Percentiles rank a stretch among this genome's conserved stretches.
These are phyloP conservation scores for Simplicillium aogashimaense DNA, from an alignment of 2,329 filamentous ascomycete species.

Conservation along the genomic window DNA sequence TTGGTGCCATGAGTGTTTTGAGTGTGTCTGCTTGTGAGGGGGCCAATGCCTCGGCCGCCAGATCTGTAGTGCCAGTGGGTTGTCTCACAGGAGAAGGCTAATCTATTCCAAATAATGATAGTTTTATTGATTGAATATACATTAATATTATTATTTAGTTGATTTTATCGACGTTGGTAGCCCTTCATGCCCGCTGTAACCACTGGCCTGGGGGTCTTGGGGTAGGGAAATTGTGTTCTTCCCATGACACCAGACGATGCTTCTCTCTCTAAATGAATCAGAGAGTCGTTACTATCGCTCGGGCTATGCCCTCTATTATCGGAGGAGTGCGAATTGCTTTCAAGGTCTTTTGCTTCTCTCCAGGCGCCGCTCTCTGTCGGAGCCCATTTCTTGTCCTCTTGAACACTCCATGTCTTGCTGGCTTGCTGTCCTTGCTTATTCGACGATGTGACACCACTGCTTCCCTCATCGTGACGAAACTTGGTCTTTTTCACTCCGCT, in stretches of 20 bases:
- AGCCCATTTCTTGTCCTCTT: slow-evolving; percentile 10
- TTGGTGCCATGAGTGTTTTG: too few relatives aligned
- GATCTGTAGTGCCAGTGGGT: too few relatives aligned
- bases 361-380: slow-evolving; percentile 6
- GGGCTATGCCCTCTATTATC: slow-evolving; percentile 3
- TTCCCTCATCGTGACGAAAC: slow-evolving; percentile 50
- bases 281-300: slow-evolving; percentile 5
- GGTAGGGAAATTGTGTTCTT: neutral
- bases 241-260: slow-evolving; percentile 1
- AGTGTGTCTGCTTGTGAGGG: too few relatives aligned
- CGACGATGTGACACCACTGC: slow-evolving; percentile 14
- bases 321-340: slow-evolving; percentile 3
- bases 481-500: slow-evolving; percentile 77
- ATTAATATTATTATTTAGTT: too few relatives aligned
- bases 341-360: slow-evolving; percentile 2
- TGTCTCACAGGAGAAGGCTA: too few relatives aligned
- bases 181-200: too few relatives aligned
- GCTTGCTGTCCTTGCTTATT: slow-evolving; percentile 11
- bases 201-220: neutral
- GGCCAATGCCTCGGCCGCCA: too few relatives aligned
- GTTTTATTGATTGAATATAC: too few relatives aligned
- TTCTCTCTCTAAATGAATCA: slow-evolving; percentile 2
- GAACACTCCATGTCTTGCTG: slow-evolving; percentile 14
- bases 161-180: too few relatives aligned
- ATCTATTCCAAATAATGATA: too few relatives aligned